Conservation (phyloP, 495 filamentous ascomycete genomes). For the Hypoxylon trugodes region DNA sequence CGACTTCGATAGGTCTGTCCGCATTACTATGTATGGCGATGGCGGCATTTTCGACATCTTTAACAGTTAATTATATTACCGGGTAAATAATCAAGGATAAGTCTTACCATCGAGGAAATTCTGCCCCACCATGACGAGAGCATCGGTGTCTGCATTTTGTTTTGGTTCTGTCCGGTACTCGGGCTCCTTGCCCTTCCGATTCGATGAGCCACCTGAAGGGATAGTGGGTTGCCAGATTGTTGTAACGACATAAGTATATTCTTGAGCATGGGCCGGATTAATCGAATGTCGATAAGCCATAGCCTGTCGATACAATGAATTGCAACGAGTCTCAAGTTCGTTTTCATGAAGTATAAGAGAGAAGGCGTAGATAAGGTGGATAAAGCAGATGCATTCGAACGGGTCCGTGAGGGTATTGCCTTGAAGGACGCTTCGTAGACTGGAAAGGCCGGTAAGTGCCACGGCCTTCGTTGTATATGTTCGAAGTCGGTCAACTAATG, state of each 20-base stretch:
- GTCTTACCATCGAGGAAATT: constrained; percentile 59
- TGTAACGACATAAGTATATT: constrained; percentile 47
- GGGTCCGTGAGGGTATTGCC: constrained; percentile 45
- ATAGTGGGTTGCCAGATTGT: constrained; percentile 51
- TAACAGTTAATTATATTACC: neutral
- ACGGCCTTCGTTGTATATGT: constrained; percentile 48
- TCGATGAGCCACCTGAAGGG: constrained; percentile 26
- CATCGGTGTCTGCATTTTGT: constrained; percentile 8
- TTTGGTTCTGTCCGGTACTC: constrained; percentile 24
- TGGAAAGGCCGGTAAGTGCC: constrained; percentile 48
- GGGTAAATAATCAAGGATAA: neutral
- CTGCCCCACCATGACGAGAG: constrained; percentile 48
- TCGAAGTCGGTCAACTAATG: constrained; percentile 47
- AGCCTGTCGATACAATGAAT: constrained; percentile 51
- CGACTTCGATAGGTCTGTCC: constrained; percentile 40
- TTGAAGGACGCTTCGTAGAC: constrained; percentile 45
- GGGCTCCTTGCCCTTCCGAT: constrained; percentile 53
- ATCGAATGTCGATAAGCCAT: constrained; percentile 47
- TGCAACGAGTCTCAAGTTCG: constrained; percentile 35
- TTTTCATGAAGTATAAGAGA: constrained; percentile 53
- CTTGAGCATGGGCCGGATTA: constrained; percentile 31
- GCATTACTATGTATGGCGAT: constrained; percentile 45
- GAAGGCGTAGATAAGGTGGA: constrained; percentile 56
- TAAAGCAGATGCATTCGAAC: constrained; percentile 52
- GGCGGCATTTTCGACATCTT: constrained; percentile 55